Evolutionary conservation across 1,284 basidiomycete species (phyloP), one percentile per base, ranked within the genome.

Genomic region (Austroboletus niveus): DNA sequence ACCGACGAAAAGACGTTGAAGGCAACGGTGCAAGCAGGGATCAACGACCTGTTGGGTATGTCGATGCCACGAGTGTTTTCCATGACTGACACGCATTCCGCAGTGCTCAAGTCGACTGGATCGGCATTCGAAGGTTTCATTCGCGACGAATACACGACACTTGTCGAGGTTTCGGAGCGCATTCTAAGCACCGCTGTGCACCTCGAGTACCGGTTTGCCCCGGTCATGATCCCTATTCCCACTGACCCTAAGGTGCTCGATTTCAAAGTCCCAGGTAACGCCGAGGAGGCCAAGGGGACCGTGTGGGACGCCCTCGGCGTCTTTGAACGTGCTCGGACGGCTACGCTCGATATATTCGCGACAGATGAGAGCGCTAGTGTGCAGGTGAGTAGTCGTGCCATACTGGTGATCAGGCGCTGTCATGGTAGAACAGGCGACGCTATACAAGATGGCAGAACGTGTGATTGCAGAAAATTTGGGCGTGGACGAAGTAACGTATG

Each of bases 81-180:
- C 1, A 1, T 6, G 7, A 29, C 15, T 45, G 20, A 56, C 8
- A 12, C 2, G 5, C 0, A 29, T n/a, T 31, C 9, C 24, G 20
- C 57, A 92, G 94, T 98, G 11, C 81, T 97, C 63, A 98, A 98
- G 74, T 87, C 89, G 39, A 85, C 87, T 12, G 95, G 92, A 5
- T 94, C 92, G 0, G 83, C 89, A 0, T 98, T 98, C 67, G 80
- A 87, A 58, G 78, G 80, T 47, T 98, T 95, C 72, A 72, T 89
- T 53, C 78, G 82, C 3, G 94, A 98, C 70, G 90, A 94, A 66
- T 92, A 87, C 72, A 94, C 94, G 30, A 96, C 93, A 1, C 82
- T 97, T 10, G 73, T 68, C 14, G 85, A 89, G 59, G 91, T 93
- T 45, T 69, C 85, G 60, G 93, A 96, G 60, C 82, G 94, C n/a